Evolutionary conservation across 768 basidiomycete genomes (phyloP).

Genomic region (Termitomyces sp.): DNA sequence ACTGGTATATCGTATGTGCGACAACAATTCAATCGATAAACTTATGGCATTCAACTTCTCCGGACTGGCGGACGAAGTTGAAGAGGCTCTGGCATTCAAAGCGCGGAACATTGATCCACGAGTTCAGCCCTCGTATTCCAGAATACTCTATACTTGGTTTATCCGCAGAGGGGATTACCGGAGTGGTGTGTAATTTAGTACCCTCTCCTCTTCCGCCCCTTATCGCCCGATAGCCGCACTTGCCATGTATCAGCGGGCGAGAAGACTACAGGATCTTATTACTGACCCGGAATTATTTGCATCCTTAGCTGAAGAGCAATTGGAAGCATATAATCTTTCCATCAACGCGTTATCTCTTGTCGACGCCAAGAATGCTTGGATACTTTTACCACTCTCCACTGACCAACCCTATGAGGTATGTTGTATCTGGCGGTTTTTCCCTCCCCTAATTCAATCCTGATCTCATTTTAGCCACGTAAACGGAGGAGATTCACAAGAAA

Average conservation of each 20-base stretch:
- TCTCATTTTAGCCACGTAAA: slow-evolving; percentile 49
- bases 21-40: slow-evolving; percentile 72
- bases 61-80: slow-evolving; percentile 81
- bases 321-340: slow-evolving; percentile 78
- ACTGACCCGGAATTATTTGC: slow-evolving; percentile 32
- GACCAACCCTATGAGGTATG: slow-evolving; percentile 44
- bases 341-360: slow-evolving; percentile 86
- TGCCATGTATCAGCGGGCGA: slow-evolving; percentile 89
- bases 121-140: slow-evolving; percentile 77
- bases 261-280: slow-evolving; percentile 63
- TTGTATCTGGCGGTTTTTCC: slow-evolving; percentile 17
- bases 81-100: slow-evolving; percentile 85
- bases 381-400: slow-evolving; percentile 55
- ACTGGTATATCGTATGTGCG: slow-evolving; percentile 89
- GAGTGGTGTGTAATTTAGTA: slow-evolving; percentile 56
- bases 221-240: slow-evolving; percentile 58
- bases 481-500: slow-evolving; percentile 65
- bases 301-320: slow-evolving; percentile 56
- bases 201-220: slow-evolving; percentile 8
- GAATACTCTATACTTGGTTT: slow-evolving; percentile 94
- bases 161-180: slow-evolving; percentile 83
- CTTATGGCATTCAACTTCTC: slow-evolving; percentile 82
- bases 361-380: slow-evolving; percentile 78
- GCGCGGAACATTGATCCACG: slow-evolving; percentile 91
- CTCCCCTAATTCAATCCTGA: slow-evolving; percentile 7